Conservation (phyloP, 1,139 yeast species). For the Suhomyces maxii region DNA sequence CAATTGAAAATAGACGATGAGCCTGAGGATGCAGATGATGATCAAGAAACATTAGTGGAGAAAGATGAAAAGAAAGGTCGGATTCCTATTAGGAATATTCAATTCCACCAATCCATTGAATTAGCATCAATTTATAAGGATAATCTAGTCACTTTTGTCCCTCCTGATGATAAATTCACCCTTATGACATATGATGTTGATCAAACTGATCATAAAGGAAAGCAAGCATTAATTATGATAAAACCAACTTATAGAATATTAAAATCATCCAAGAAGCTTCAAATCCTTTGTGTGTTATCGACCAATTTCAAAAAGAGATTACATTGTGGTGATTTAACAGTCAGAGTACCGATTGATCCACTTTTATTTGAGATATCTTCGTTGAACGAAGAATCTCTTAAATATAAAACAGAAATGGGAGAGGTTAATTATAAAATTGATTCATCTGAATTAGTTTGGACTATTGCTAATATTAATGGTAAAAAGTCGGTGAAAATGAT, state of each 20-base stretch:
- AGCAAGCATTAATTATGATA: constrained; percentile 40
- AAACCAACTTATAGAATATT: constrained; percentile 35
- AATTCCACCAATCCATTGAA: constrained; percentile 49
- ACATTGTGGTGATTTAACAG: constrained; percentile 33
- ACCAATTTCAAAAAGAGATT: constrained; percentile 38
- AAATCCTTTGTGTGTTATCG: constrained; percentile 36
- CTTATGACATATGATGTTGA: constrained; percentile 45
- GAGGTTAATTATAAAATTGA: constrained; percentile 42
- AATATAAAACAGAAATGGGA: constrained; percentile 45
- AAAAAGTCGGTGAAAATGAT: constrained; percentile 42
- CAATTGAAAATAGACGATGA: constrained; percentile 18
- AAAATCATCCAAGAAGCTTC: constrained; percentile 27
- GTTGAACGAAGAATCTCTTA: constrained; percentile 33
- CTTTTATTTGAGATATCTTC: constrained; percentile 32
- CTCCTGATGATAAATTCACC: constrained; percentile 47
- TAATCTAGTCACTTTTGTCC: constrained; percentile 43
- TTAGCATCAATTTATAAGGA: constrained; percentile 39
- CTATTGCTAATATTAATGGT: constrained; percentile 57
- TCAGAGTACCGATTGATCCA: constrained; percentile 41
- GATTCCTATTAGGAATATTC: constrained; percentile 44
- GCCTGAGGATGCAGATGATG: constrained; percentile 19
- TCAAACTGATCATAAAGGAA: constrained; percentile 35
- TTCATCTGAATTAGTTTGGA: constrained; percentile 61
- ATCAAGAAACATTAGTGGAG: constrained; percentile 5
- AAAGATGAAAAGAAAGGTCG: constrained; percentile 12